phyloP scores from a whole-genome alignment of 305 asterid genomes.

The Fraxinus nigra region DNA sequence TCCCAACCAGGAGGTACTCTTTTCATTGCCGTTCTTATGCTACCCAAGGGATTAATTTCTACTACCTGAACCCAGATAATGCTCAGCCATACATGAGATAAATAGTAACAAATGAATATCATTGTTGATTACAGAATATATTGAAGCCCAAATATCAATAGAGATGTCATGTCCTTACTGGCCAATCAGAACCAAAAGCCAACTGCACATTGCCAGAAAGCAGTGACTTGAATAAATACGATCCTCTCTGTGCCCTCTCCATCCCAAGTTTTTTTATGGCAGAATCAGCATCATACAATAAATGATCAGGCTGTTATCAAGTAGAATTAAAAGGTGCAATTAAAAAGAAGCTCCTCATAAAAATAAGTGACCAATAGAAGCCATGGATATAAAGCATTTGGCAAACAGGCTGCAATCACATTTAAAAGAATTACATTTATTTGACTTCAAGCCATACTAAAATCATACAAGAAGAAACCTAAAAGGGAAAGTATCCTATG shows the following conservation, averaged over 20 bases:
- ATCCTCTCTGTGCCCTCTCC: slow-evolving; percentile 71
- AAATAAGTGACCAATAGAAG: slow-evolving; percentile 9
- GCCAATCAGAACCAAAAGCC: slow-evolving; percentile 99
- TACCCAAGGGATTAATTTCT: slow-evolving; percentile 77
- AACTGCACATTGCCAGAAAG: slow-evolving; percentile 55
- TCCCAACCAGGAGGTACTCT: slow-evolving; percentile 79
- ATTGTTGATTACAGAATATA: background rate
- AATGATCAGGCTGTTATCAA: slow-evolving; percentile 80
- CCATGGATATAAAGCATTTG: slow-evolving; percentile 8
- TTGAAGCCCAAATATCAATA: background rate
- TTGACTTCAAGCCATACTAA: background rate
- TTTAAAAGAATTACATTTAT: background rate
- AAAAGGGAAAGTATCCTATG: background rate
- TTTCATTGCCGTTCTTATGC: slow-evolving; percentile 70
- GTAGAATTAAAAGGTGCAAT: slow-evolving; percentile 16
- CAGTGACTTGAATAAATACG: slow-evolving; percentile 72
- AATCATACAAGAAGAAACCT: background rate
- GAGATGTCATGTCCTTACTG: slow-evolving; percentile 44
- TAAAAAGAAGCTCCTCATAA: slow-evolving; percentile 10
- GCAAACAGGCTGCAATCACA: background rate
- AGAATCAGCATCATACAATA: slow-evolving; percentile 84
- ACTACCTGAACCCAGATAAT: slow-evolving; percentile 54
- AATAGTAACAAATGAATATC: background rate
- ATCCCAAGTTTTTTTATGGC: slow-evolving; percentile 74
- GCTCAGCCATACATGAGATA: background rate